Percentiles rank a stretch among this genome's conserved stretches.
Evolutionary conservation across 148 eudicot genomes (phyloP).

Genomic region (Rhododendron kiyosumense): DNA sequence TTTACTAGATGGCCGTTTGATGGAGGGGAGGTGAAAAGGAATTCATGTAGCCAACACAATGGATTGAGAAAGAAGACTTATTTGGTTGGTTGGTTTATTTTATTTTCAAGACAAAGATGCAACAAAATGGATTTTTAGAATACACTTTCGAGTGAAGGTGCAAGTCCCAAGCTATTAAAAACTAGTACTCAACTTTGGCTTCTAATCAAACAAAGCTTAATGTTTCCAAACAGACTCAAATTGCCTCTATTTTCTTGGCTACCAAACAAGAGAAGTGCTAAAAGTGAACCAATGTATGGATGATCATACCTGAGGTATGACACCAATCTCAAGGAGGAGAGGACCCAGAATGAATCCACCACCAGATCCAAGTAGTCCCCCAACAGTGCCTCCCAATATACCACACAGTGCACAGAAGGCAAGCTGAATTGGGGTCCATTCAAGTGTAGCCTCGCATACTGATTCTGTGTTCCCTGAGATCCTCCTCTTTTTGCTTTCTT

Average conservation of each 20-base stretch:
- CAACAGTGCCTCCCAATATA: slow-evolving; percentile 90
- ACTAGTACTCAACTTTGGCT: background rate
- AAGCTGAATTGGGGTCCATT: slow-evolving; percentile 64
- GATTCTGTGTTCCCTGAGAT: slow-evolving; percentile 53
- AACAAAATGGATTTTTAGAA: background rate
- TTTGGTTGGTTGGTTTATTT: background rate
- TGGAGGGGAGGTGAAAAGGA: background rate
- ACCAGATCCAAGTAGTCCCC: slow-evolving; percentile 94
- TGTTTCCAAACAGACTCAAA: background rate
- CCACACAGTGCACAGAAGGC: slow-evolving; percentile 83
- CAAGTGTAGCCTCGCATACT: slow-evolving; percentile 79
- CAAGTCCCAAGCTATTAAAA: background rate
- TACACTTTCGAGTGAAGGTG: background rate
- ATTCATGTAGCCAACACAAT: background rate
- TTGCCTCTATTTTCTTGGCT: background rate
- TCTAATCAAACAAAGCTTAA: background rate
- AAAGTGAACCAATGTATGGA: background rate
- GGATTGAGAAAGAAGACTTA: background rate
- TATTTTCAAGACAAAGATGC: background rate
- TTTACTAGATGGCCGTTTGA: background rate
- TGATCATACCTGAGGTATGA: slow-evolving; percentile 81
- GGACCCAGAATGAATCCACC: slow-evolving; percentile 99
- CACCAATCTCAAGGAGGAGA: slow-evolving; percentile 87
- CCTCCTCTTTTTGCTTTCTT: slow-evolving; percentile 64
- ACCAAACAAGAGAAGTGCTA: background rate